These are phyloP conservation scores for Pachyrhizus erosus DNA, from an alignment of 306 rosid species.

Conservation along the genomic window DNA sequence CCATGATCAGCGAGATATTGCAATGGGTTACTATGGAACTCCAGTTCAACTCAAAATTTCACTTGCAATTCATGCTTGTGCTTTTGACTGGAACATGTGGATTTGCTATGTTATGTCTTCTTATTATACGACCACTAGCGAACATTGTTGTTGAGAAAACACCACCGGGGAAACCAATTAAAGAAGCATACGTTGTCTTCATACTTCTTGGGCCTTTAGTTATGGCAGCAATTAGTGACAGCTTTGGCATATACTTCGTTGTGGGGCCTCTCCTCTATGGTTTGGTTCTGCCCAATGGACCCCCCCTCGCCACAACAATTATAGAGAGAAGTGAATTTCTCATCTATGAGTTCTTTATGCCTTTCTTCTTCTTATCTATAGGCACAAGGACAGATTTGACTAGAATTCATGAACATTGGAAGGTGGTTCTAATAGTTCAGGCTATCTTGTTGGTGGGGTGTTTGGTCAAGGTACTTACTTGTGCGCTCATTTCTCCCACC, in stretches of 20 bases:
- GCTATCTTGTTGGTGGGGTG: conserved; percentile 19
- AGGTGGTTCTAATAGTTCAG: neutral
- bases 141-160: conserved; percentile 1
- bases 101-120: neutral
- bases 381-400: conserved; percentile 9
- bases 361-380: conserved; percentile 9
- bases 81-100: neutral
- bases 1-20: conserved; percentile 36
- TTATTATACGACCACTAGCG: conserved; percentile 14
- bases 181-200: neutral
- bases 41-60: fast-evolving
- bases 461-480: conserved; percentile 37
- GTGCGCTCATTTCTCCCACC: conserved; percentile 32
- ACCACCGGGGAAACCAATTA: conserved; percentile 40
- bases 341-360: conserved; percentile 33
- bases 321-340: conserved; percentile 34
- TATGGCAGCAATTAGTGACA: conserved; percentile 27
- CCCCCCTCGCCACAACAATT: conserved; percentile 47
- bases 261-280: conserved; percentile 46
- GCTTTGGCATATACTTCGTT: conserved; percentile 4
- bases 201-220: conserved; percentile 21
- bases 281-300: conserved; percentile 47
- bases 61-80: fast-evolving
- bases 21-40: neutral
- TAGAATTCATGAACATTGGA: neutral